Base-by-base conservation (phyloP, 2,329 filamentous ascomycete genomes). In the Paecilomyces formosus region DNA sequence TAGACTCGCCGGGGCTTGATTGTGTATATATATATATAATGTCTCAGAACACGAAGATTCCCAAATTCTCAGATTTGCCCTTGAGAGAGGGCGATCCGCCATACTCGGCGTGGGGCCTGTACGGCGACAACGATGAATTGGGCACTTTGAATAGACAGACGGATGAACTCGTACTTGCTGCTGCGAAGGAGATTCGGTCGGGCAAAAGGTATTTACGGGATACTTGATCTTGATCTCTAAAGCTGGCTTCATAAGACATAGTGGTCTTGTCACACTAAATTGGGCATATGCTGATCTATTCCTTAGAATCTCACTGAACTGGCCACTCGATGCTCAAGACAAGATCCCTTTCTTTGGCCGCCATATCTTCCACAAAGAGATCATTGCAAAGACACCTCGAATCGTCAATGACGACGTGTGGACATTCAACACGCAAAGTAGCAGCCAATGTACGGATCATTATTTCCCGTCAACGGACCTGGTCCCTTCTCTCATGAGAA, bases 61-160 rank as follows among this genome's bases (percentile, higher is more conserved):
- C 62, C 15, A 61, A 58, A 49, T 60, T 63, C 56, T 61, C 62
- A 21, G 55, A 57, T 15, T 56, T 63, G 2, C 60, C 62, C 7
- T 39, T 63, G n/a, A 60, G 62, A 53, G 61, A 58, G 22, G 58
- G 33, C 18, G 62, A 63, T 50, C 60, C 58, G 52, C 50, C 39
- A 7, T 60, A 56, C 30, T 60, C 62, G 3, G 77, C 79, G 15
- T 81, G 78, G 78, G 76, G 74, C 5, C 74, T 84, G 3, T 85
- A 83, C 67, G 83, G 83, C 54, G 71, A 77, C 54, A 66, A 79
- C 56, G 85, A 86, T 67, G 74, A 85, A 69, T 75, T 88, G 1
- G 85, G 85, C 9, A 82, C 81, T 24, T 69, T 88, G 21, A 87
- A 88, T 67, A 78, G 84, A 28, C 76, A 87, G 13, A 86, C 82